Conservation (phyloP, 108 stramenopile genomes). For the Pseudonitzschia multiseries region DNA sequence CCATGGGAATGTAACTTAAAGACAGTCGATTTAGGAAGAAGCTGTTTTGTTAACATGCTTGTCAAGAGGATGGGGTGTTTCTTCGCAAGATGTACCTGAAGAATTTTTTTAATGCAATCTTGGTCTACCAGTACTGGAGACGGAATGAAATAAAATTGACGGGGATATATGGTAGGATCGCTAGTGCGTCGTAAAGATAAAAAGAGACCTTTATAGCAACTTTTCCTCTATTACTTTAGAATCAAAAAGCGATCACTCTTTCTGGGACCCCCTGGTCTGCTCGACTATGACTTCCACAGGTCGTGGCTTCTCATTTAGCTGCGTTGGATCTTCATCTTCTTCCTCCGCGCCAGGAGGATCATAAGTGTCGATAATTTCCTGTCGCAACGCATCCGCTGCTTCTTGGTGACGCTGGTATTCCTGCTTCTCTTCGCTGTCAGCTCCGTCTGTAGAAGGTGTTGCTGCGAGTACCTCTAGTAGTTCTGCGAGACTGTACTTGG, state of each 20-base stretch:
- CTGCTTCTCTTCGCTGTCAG: not conserved
- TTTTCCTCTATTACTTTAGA: too few species aligned
- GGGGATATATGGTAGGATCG: too few species aligned
- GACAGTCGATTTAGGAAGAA: too few species aligned
- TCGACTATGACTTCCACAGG: constrained; percentile 4
- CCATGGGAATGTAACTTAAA: too few species aligned
- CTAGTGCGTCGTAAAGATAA: too few species aligned
- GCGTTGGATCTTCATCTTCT: constrained; percentile 13
- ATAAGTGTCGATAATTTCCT: constrained; percentile 79
- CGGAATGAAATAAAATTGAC: too few species aligned
- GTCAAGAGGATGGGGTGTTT: too few species aligned
- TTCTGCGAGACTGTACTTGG: constrained; percentile 82
- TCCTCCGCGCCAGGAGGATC: constrained; percentile 49
- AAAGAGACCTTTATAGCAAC: too few species aligned
- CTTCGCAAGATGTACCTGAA: too few species aligned
- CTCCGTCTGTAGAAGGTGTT: not conserved
- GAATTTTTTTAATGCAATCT: too few species aligned
- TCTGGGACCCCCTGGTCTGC: not conserved
- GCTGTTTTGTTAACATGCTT: too few species aligned
- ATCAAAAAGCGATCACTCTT: not conserved
- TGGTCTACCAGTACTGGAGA: too few species aligned
- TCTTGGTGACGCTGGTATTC: constrained; percentile 38
- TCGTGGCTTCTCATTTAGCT: not conserved
- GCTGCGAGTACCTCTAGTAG: constrained; percentile 48
- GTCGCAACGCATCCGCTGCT: constrained; percentile 67